These are phyloP conservation scores for Saccharomyces pastorianus DNA, from an alignment of 1,139 yeast species.

Conservation along the genomic window DNA sequence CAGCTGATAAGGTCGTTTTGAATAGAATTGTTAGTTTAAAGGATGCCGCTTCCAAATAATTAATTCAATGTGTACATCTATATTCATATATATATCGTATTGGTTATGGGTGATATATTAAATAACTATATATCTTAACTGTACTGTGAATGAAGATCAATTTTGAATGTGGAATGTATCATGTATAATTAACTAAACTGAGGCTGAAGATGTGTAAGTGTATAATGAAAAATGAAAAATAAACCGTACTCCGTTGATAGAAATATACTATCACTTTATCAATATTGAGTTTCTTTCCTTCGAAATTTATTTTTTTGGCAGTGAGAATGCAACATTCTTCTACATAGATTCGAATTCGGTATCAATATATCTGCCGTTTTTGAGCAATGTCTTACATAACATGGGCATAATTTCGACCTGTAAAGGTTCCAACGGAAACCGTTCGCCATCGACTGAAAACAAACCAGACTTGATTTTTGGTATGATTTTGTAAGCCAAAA, in stretches of 20 bases:
- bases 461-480: slow-evolving; percentile 55
- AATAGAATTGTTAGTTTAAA: slow-evolving; percentile 87
- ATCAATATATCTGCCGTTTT: slow-evolving; percentile 33
- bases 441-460: slow-evolving; percentile 84
- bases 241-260: slow-evolving; percentile 1
- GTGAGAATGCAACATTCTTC: neutral
- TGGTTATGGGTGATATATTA: neutral
- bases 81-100: neutral
- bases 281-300: neutral
- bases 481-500: slow-evolving; percentile 62
- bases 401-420: slow-evolving; percentile 73
- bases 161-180: neutral
- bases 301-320: too few relatives aligned
- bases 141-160: neutral
- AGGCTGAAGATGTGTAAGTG: too few relatives aligned
- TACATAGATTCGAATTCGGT: slow-evolving; percentile 24
- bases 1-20: slow-evolving; percentile 52
- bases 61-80: neutral
- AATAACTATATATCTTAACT: neutral
- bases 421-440: slow-evolving; percentile 64
- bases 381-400: slow-evolving; percentile 34
- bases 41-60: slow-evolving; percentile 38
- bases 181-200: too few relatives aligned
- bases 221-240: slow-evolving; percentile 3
- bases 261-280: neutral